These are phyloP conservation scores for Boletus edulis DNA, from an alignment of 768 basidiomycete genomes.

Conservation along the genomic window DNA sequence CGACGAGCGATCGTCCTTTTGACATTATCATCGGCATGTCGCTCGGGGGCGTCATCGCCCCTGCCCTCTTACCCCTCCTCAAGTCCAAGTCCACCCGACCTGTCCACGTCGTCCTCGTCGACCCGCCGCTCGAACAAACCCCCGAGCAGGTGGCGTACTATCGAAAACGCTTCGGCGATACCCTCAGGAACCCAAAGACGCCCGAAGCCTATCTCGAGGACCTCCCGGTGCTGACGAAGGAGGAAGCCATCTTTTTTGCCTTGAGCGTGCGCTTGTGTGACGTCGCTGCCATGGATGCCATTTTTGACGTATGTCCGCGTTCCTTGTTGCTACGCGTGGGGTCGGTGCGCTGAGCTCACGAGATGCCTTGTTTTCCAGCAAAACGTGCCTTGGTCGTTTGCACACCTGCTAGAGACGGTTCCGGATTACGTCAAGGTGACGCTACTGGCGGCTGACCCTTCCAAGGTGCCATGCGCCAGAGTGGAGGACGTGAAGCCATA, in stretches of 20 bases:
- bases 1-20: not conserved
- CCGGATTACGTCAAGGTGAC: slow-evolving; percentile 12
- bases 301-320: slow-evolving; percentile 10
- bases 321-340: no score
- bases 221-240: not conserved
- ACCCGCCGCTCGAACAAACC: slow-evolving; percentile 11
- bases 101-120: slow-evolving; percentile 17
- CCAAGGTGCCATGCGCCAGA: not conserved
- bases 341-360: not conserved
- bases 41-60: slow-evolving; percentile 16
- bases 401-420: not conserved
- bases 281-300: slow-evolving; percentile 1
- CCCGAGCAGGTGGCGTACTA: not conserved
- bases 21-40: slow-evolving; percentile 21
- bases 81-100: not conserved
- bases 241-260: not conserved
- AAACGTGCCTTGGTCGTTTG: slow-evolving; percentile 24
- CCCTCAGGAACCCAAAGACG: not conserved
- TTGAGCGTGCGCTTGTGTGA: slow-evolving; percentile 5
- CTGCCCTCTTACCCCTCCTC: slow-evolving; percentile 15
- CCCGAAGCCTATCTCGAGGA: not conserved
- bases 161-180: not conserved
- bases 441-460: slow-evolving; percentile 15
- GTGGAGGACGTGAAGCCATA: slow-evolving; percentile 5
- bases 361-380: slow-evolving; percentile 8